Conservation (phyloP, 108 stramenopile genomes). For the Ochromonas danica region DNA sequence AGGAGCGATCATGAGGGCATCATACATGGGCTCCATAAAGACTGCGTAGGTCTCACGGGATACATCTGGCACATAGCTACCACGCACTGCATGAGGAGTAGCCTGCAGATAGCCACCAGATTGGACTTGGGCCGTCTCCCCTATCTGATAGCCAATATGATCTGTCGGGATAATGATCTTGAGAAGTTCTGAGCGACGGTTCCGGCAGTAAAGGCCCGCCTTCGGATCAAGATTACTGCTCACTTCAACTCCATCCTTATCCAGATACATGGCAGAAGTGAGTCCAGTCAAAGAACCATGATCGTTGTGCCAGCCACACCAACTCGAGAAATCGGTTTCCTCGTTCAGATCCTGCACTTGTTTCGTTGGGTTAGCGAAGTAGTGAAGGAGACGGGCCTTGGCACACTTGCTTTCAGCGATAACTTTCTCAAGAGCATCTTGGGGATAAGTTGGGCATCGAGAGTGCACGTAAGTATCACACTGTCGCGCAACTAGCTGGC, state of each 20-base stretch:
- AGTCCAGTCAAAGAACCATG: slow-evolving; percentile 85
- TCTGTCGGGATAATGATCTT: slow-evolving; percentile 65
- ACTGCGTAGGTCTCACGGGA: slow-evolving; percentile 60
- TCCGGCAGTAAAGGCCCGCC: slow-evolving; percentile 76
- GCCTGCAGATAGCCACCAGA: slow-evolving; percentile 81
- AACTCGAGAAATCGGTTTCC: slow-evolving; percentile 43
- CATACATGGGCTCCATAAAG: slow-evolving; percentile 64
- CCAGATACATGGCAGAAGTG: slow-evolving; percentile 71
- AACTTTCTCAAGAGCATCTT: slow-evolving; percentile 55
- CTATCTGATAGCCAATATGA: slow-evolving; percentile 79
- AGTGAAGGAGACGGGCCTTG: slow-evolving; percentile 88
- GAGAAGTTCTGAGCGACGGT: slow-evolving; percentile 62
- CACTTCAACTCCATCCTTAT: slow-evolving; percentile 37
- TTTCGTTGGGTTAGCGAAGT: slow-evolving; percentile 61
- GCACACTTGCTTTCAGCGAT: slow-evolving; percentile 61
- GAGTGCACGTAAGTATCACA: slow-evolving; percentile 69
- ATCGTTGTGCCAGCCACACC: slow-evolving; percentile 91
- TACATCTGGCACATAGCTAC: slow-evolving; percentile 32
- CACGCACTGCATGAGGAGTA: slow-evolving; percentile 78
- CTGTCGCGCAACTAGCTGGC: slow-evolving; percentile 67
- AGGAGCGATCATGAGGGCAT: slow-evolving; percentile 50
- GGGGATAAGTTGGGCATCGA: slow-evolving; percentile 41
- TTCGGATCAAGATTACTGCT: slow-evolving; percentile 56
- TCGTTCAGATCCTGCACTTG: not conserved
- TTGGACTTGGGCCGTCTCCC: slow-evolving; percentile 81